These are phyloP conservation scores for Rusavskia elegans DNA, from an alignment of 495 filamentous ascomycete species.

Conservation along the genomic window DNA sequence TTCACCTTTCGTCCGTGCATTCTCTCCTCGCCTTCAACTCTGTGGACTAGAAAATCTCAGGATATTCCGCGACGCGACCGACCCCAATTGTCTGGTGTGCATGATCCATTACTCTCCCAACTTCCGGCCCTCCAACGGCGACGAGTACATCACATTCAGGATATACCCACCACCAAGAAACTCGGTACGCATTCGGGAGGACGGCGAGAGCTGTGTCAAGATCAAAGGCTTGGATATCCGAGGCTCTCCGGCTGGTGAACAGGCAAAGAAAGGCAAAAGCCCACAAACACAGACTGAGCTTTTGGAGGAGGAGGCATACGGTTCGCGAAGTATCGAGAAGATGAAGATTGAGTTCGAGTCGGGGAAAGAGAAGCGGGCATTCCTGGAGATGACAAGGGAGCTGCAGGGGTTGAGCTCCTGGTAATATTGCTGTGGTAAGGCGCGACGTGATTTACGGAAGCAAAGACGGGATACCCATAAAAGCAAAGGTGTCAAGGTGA, in stretches of 20 bases:
- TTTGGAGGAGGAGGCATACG: background rate
- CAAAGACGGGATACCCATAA: no score
- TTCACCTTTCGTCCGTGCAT: background rate
- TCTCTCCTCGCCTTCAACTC: background rate
- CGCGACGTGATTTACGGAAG: no score
- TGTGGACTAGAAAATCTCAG: background rate
- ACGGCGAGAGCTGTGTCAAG: background rate
- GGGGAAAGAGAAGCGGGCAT: background rate
- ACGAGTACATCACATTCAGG: background rate
- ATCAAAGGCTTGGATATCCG: background rate
- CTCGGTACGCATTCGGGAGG: background rate
- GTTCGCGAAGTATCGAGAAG: background rate
- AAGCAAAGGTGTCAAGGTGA: no score
- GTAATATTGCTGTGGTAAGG: background rate
- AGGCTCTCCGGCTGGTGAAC: background rate
- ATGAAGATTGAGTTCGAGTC: background rate
- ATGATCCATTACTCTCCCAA: background rate
- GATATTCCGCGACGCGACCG: background rate
- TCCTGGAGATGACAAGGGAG: background rate
- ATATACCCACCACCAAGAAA: background rate
- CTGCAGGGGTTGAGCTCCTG: background rate
- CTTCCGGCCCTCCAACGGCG: background rate
- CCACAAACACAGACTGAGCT: background rate
- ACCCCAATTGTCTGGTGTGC: background rate
- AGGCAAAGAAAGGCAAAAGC: background rate